phyloP scores from a whole-genome alignment of 768 basidiomycete species.

The Punctularia strigosozonata region DNA sequence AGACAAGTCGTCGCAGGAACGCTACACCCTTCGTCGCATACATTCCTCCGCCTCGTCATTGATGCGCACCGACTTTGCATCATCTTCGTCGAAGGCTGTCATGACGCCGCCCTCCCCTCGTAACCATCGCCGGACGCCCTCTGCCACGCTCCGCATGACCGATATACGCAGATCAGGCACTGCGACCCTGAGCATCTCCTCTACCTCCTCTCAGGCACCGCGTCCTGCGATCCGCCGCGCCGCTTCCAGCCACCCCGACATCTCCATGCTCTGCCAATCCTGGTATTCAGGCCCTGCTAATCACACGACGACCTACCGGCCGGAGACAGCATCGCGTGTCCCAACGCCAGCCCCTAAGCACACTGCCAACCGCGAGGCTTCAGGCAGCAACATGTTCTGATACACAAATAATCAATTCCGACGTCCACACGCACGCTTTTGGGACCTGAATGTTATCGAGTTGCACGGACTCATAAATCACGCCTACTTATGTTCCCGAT shows the following conservation, averaged over 20 bases:
- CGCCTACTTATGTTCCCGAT: too few species aligned
- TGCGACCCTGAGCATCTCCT: conserved; percentile 21
- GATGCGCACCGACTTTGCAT: conserved; percentile 12
- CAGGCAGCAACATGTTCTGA: too few species aligned
- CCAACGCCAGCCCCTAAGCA: too few species aligned
- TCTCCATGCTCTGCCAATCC: conserved; percentile 44
- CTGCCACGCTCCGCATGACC: neutral
- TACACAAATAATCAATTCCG: too few species aligned
- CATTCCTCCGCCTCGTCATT: conserved; percentile 19
- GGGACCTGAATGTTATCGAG: too few species aligned
- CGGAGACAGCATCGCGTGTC: too few species aligned
- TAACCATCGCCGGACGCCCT: conserved; percentile 5
- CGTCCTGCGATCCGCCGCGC: conserved; percentile 37
- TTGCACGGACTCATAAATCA: too few species aligned
- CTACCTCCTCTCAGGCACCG: conserved; percentile 25
- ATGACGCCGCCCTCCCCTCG: neutral
- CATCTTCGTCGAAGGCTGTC: neutral
- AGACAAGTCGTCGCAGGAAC: neutral
- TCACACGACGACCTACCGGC: conserved; percentile 36
- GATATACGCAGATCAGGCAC: conserved; percentile 4
- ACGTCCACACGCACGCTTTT: too few species aligned
- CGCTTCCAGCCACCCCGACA: conserved; percentile 42
- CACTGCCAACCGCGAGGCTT: too few species aligned
- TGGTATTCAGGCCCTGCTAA: conserved; percentile 56
- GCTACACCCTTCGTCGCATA: conserved; percentile 12